These are phyloP conservation scores for Spizellomyces punctatus DNA, from an alignment of 192 early-diverging fungal genomes.

Conservation along the genomic window DNA sequence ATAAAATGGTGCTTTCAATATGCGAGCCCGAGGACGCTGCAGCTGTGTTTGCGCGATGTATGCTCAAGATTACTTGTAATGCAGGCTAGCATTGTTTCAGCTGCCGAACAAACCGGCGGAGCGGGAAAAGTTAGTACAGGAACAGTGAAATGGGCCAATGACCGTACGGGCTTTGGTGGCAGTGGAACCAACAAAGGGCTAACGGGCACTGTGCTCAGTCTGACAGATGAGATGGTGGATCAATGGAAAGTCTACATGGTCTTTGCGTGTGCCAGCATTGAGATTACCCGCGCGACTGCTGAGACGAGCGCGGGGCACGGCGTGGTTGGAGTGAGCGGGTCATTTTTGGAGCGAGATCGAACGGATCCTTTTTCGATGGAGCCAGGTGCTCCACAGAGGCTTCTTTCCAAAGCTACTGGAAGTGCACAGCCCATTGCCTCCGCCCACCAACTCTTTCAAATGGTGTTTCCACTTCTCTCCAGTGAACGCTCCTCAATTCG, in stretches of 20 bases:
- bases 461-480: conserved; percentile 65
- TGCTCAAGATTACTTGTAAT: conserved; percentile 64
- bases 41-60: conserved; percentile 57
- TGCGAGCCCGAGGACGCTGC: conserved; percentile 48
- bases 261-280: conserved; percentile 72
- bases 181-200: conserved; percentile 4
- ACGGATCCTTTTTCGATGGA: conserved; percentile 13
- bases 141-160: conserved; percentile 26
- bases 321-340: conserved; percentile 12
- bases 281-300: conserved; percentile 29
- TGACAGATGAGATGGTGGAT: conserved; percentile 61
- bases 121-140: conserved; percentile 49
- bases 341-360: conserved; percentile 9
- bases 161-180: conserved; percentile 7
- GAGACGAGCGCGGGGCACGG: background rate
- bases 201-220: conserved; percentile 9
- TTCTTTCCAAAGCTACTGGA: background rate
- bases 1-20: conserved; percentile 62
- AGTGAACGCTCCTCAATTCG: conserved; percentile 70
- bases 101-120: conserved; percentile 53
- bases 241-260: conserved; percentile 77
- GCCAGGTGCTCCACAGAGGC: background rate
- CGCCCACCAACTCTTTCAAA: conserved; percentile 55
- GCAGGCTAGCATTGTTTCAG: conserved; percentile 58
- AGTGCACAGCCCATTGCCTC: conserved; percentile 10